Base-by-base conservation (phyloP, 2,329 filamentous ascomycete genomes). In the Fusarium cicatricum region DNA sequence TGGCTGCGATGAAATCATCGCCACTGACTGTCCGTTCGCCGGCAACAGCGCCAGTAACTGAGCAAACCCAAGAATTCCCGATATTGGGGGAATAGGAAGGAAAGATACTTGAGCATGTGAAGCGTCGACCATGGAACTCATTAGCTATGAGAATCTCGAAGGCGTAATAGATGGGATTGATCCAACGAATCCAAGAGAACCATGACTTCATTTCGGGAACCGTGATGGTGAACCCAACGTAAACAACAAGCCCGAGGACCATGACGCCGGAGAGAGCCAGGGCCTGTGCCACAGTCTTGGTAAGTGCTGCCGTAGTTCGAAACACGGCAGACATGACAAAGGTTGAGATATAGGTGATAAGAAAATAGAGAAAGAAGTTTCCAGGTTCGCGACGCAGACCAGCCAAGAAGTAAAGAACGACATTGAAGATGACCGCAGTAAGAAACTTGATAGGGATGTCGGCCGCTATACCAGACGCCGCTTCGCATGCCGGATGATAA, bases 301-400 rank as follows among this genome's bases (percentile, higher is more conserved):
- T 92, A 2, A 89, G 73, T 0, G 89, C 85, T 0, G 86, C 90
- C 66, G 94, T 85, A 0, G 86, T 90, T 21, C 90, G 81, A 78
- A 94, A 94, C 34, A 92, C 78, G 73, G 88, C 90, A 32, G 84
- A 88, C 88, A 93, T 92, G 61, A 86, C 82, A 62, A 94, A 80
- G 0, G 86, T 91, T 1, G 83, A 80, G 14, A 86, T 74, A 70
- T 90, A 90, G 0, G 84, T 87, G 62, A 92, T 81, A 15, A 95
- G 76, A 58, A 90, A 82, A 77, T 88, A 95, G 59, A 91, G 80
- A 75, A 95, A 95, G 78, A 93, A 95, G 1, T 85, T 77, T 1
- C 82, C 85, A 0, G 90, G 78, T 44, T 85, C 82, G 23, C 88
- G 81, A 2, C 78, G 72, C 3, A 86, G 73, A 1, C 77, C 78